Evolutionary conservation across 768 basidiomycete species (phyloP).

Genomic region (Lentinula boryana): DNA sequence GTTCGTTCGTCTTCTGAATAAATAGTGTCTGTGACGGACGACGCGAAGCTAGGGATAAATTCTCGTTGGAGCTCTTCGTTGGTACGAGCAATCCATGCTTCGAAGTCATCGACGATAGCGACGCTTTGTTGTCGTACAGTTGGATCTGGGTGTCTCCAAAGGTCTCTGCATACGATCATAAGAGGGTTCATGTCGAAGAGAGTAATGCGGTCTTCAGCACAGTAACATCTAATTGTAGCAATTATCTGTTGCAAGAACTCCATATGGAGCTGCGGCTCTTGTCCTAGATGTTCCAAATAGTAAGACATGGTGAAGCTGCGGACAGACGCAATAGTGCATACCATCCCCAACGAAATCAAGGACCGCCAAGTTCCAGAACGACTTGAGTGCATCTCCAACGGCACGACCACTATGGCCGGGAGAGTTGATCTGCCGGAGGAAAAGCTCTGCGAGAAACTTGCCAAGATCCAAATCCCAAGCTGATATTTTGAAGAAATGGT

Average conservation of each 20-base stretch:
- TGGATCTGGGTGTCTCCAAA: constrained; percentile 2
- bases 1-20: constrained; percentile 1
- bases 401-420: not conserved
- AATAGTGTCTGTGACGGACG: constrained; percentile 2
- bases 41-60: constrained; percentile 5
- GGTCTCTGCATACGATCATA: constrained; percentile 1
- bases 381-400: not conserved
- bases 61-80: constrained; percentile 3
- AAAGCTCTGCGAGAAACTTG: constrained; percentile 2
- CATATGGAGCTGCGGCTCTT: not conserved
- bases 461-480: constrained; percentile 5
- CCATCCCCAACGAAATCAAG: constrained; percentile 7
- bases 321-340: not conserved
- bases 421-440: constrained; percentile 3
- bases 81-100: constrained; percentile 2
- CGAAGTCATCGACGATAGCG: not conserved
- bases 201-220: constrained; percentile 3
- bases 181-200: constrained; percentile 5
- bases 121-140: not conserved
- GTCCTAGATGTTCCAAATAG: not conserved
- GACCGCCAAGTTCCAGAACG: constrained; percentile 5
- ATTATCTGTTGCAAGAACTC: constrained; percentile 4
- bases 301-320: not conserved
- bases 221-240: not conserved
- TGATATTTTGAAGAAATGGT: constrained; percentile 4